Evolutionary conservation across 2,329 filamentous ascomycete genomes (phyloP), one percentile per base, ranked within the genome.

Genomic region (Ophiostoma tasmaniense): DNA sequence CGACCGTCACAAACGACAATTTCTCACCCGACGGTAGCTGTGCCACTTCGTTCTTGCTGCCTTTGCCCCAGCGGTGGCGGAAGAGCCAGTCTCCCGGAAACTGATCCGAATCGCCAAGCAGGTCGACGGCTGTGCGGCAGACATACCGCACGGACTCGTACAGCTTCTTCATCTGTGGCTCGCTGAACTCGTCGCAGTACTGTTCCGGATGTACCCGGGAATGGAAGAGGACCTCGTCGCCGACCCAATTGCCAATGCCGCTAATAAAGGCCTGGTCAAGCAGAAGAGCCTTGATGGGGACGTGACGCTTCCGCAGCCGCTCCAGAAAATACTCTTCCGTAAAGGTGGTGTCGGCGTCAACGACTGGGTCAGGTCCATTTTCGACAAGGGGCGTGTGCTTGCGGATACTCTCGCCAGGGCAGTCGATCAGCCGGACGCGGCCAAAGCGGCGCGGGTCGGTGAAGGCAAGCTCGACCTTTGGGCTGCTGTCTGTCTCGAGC

Each of bases 201-300:
- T 97, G 92, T 77, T 97, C 94, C 0, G 95, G 95, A 73, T 99
- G 94, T 20, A 98, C 84, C 66, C 85, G 88, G 5, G 95, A 90
- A 73, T 98, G 89, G 75, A 93, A 99, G 67, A 99, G 81, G 7
- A 97, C 89, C 77, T 99, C 95, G 76, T 99, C 95, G 0, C 90
- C 93, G 68, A 99, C 94, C 94, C 94, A 99, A 76, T 98, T 98
- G 0, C 95, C 95, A 71, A 99, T 91, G 8, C 95, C 95, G 75
- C 91, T 95, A 71, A 98, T 90, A 76, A 90, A 90, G 22, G 87
- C 84, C 78, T 99, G 95, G 76, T 98, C 92, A 3, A 98, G 83
- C 14, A 99, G 81, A 25, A 97, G 82, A 0, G 93, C 91, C 77
- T 98, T 98, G 72, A 98, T 85, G 0, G 94, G 93, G 0, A 97